These are phyloP conservation scores for Dryadomyces quercus-mongolicae DNA, from an alignment of 2,329 filamentous ascomycete species.

Conservation along the genomic window DNA sequence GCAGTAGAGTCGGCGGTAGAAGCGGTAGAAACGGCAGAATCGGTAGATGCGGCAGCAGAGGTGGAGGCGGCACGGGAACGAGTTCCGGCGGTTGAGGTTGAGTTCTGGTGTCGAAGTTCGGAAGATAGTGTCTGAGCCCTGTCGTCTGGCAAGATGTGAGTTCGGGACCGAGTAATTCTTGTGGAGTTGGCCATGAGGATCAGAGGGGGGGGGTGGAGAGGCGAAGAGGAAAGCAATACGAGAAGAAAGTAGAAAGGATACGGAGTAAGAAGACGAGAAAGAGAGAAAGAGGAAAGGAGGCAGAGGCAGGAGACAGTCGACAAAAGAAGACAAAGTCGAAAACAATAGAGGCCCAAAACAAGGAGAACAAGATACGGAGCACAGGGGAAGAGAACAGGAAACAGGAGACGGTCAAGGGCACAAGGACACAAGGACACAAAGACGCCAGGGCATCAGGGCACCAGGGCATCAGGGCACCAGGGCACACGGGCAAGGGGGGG, in stretches of 20 bases:
- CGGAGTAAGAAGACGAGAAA: not conserved
- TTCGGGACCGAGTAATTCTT: constrained; percentile 2
- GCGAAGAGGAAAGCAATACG: not conserved
- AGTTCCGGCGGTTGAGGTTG: not conserved
- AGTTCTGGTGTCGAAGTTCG: constrained; percentile 8
- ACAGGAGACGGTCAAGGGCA: not conserved
- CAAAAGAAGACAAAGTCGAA: not conserved
- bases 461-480: too few relatives aligned
- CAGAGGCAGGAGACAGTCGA: not conserved
- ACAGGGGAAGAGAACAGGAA: not conserved
- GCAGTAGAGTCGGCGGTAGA: not conserved
- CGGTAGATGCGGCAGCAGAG: not conserved
- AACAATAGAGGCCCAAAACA: too few relatives aligned
- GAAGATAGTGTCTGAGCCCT: constrained; percentile 2
- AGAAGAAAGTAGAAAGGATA: not conserved
- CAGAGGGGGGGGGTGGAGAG: not conserved
- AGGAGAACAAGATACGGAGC: too few relatives aligned
- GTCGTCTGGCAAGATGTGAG: constrained; percentile 12
- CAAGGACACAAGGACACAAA: too few relatives aligned
- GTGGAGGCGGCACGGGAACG: not conserved
- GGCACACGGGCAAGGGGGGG: too few relatives aligned
- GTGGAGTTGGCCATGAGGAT: constrained; percentile 6
- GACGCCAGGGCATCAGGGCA: too few relatives aligned
- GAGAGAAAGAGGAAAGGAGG: not conserved
- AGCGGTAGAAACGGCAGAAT: too few relatives aligned